Evolutionary conservation across 1,139 yeast genomes (phyloP).

Genomic region (Saccharomyces uvarum): DNA sequence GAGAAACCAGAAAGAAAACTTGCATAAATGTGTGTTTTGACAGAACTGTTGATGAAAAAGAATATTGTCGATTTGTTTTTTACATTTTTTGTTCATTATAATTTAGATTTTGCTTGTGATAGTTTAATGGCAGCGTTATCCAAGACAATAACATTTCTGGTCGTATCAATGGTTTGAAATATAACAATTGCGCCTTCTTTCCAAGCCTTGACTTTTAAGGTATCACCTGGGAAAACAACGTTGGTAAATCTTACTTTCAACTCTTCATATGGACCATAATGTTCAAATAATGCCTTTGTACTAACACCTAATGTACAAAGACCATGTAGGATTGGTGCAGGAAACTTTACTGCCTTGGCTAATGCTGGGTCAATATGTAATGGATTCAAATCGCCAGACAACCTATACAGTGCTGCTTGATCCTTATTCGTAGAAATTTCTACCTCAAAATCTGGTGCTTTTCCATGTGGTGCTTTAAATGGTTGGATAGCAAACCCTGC

Average conservation of each 20-base stretch:
- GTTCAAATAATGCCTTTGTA: conserved; percentile 67
- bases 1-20: neutral
- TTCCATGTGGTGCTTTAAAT: conserved; percentile 55
- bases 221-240: conserved; percentile 95
- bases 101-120: conserved; percentile 21
- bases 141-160: conserved; percentile 71
- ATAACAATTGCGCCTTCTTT: conserved; percentile 60
- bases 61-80: neutral
- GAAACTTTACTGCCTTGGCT: conserved; percentile 84
- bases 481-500: conserved; percentile 53
- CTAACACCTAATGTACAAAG: conserved; percentile 81
- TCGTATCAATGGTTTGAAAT: conserved; percentile 79
- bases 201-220: conserved; percentile 79
- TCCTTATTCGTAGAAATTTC: conserved; percentile 58
- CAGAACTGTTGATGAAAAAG: neutral
- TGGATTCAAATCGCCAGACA: conserved; percentile 92
- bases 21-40: neutral
- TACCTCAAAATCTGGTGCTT: conserved; percentile 58
- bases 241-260: conserved; percentile 88
- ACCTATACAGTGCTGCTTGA: conserved; percentile 83
- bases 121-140: conserved; percentile 84
- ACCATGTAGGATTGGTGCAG: conserved; percentile 86
- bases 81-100: conserved; percentile 10
- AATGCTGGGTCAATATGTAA: conserved; percentile 88
- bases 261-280: conserved; percentile 76